Percentiles rank a stretch among this genome's conserved stretches.
Conservation (phyloP, 495 filamentous ascomycete species). For the Penicillium antarcticum region DNA sequence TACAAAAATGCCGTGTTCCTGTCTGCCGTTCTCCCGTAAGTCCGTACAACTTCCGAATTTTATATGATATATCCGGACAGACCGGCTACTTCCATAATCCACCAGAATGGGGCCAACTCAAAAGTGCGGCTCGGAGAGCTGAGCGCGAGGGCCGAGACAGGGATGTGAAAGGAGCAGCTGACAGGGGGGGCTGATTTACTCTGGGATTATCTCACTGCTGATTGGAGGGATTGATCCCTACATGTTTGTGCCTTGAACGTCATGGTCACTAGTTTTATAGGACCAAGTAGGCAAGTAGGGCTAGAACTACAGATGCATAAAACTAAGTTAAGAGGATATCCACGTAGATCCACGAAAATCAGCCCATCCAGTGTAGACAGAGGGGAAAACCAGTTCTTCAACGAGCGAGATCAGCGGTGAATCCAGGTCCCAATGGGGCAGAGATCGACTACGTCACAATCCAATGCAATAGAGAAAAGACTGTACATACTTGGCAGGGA, state of each 20-base stretch:
- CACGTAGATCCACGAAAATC: no score
- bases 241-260: no score
- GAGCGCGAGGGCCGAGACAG: conserved; percentile 16
- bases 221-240: not conserved
- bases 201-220: not conserved
- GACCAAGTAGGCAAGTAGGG: no score
- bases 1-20: not conserved
- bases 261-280: no score
- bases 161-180: conserved; percentile 13
- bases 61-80: not conserved
- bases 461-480: not conserved
- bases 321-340: no score
- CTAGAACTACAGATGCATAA: no score
- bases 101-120: conserved; percentile 6
- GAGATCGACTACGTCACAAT: conserved; percentile 23
- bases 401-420: conserved; percentile 5
- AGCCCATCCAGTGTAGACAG: no score
- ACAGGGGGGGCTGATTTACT: not conserved
- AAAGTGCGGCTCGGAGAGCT: conserved; percentile 21
- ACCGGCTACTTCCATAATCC: not conserved
- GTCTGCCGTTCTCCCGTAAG: not conserved
- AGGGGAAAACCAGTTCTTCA: no score
- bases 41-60: no score
- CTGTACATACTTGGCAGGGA: not conserved
- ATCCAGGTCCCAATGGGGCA: conserved; percentile 14